Evolutionary conservation across 2,329 filamentous ascomycete genomes (phyloP), one percentile per base, ranked within the genome.

Genomic region (Botrytis squamosa): DNA sequence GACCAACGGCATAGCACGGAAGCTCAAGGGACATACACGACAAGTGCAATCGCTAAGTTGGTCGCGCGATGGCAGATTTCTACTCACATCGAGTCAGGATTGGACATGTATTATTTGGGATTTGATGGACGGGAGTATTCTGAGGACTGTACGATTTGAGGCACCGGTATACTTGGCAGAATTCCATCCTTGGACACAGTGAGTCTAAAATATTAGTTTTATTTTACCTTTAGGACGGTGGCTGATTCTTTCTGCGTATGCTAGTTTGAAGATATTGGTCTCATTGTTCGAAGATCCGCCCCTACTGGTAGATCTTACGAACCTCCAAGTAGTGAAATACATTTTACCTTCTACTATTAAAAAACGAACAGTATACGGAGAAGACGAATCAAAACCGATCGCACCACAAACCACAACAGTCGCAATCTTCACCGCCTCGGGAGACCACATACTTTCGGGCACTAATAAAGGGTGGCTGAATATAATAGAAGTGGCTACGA

Each of bases 91-190:
- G 18, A 97, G 94, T 63, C 94, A 98, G 82, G 96, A 97, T 80
- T 98, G 95, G 93, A 97, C 97, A 83, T 95, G 93, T 76, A 94
- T 97, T 69, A 87, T 99, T 0, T 99, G 96, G 96, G 96, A 99
- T 83, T 85, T 99, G 74, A 88, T 88, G 87, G 89, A 65, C 87
- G 92, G 80, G 87, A 92, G 82, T 89, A 91, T 80, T 86, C 86
- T 76, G 86, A 91, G 95, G 77, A 95, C 93, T 78, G 92, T 98
- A 79, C 92, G 94, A 77, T 97, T 99, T 80, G 91, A 95, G 77
- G 94, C 95, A 4, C 94, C 95, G 0, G 93, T 97, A 49, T 99
- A 98, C 84, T 97, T 97, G 78, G 97, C 95, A 5, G 96, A 99
- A 84, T 86, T 99, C 73, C 94, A 99, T 83, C 95, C 96, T 6